These are phyloP conservation scores for Musa balbisiana DNA, from an alignment of 202 grass and related monocot genomes.

Conservation along the genomic window DNA sequence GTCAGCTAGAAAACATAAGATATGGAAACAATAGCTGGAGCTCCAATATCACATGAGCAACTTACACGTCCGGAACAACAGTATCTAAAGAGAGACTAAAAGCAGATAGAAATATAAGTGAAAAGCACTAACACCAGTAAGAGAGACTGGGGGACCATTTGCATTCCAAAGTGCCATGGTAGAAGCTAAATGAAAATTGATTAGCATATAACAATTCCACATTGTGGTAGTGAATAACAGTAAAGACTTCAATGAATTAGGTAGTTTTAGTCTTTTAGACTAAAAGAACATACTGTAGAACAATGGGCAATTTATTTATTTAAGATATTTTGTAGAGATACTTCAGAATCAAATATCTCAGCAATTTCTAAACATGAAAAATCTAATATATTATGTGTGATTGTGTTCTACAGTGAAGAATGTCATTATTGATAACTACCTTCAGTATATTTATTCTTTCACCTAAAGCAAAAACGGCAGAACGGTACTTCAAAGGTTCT, in stretches of 20 bases:
- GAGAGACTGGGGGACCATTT: not conserved
- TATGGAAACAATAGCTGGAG: too few species aligned
- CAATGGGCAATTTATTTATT: not conserved
- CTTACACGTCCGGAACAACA: not conserved
- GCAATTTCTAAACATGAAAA: not conserved
- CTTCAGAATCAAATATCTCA: not conserved
- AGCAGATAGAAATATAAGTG: not conserved
- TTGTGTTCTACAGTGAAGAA: not conserved
- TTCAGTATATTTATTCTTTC: slow-evolving; percentile 92
- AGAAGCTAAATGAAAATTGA: not conserved
- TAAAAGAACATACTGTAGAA: not conserved
- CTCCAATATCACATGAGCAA: too few species aligned
- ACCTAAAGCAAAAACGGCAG: slow-evolving; percentile 95
- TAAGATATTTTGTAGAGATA: not conserved
- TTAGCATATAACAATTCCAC: not conserved
- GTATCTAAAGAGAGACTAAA: not conserved
- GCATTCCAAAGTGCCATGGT: not conserved
- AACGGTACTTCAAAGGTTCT: slow-evolving; percentile 80
- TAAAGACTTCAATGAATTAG: not conserved
- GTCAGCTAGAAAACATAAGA: too few species aligned
- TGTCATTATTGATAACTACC: slow-evolving; percentile 30
- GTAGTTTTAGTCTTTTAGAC: not conserved
- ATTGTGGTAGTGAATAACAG: not conserved
- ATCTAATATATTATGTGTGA: not conserved
- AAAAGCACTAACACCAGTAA: not conserved